Base-by-base conservation (phyloP, 2,329 filamentous ascomycete species). In the Pseudogymnoascus sp. region DNA sequence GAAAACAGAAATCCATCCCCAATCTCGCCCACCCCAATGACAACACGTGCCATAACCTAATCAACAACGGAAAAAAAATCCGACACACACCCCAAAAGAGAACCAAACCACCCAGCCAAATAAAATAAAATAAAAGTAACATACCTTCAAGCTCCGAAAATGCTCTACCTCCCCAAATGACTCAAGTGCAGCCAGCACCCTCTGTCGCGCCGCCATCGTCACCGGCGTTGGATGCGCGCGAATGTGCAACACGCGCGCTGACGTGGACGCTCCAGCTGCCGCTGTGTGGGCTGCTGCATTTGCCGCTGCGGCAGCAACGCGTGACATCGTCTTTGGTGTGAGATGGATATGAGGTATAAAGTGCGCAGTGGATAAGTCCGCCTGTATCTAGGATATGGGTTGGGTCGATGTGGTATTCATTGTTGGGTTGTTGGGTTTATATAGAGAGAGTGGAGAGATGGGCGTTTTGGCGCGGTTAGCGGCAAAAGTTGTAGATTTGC, bases 111-210 rank as follows among this genome's bases (percentile, higher is more conserved):
- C 3, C 39, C 16, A 39, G 16, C 25, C 51, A 13, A 14, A 10
- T 41, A 23, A 41, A 31, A 45, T 16, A 16, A 37, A 10, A 19
- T 23, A 23, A 23, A 25, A 10, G 23, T 2, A 21, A 67, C 51
- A 25, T 68, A 74, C 73, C 65, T 74, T 74, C 23, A 71, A 65
- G 37, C 70, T 71, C 23, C 67, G 67, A 63, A 75, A 74, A 67
- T 73, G 69, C 14, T 61, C 67, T 3, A 75, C 71, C 60, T 74
- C 69, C 1, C 73, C 73, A 65, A 71, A 73, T 37, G 70, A 67
- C 62, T 73, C 70, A 19, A 74, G 64, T 3, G 74, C 71, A 25
- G 71, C 69, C 4, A 75, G 66, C 23, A 75, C 72, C 64, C 74
- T 72, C 23, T 71, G 69, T n/a, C 71, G 69, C 62, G 74, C 72